Percentiles rank a stretch among this genome's conserved stretches.
These are phyloP conservation scores for Russula foetens DNA, from an alignment of 768 basidiomycete species.

Conservation along the genomic window DNA sequence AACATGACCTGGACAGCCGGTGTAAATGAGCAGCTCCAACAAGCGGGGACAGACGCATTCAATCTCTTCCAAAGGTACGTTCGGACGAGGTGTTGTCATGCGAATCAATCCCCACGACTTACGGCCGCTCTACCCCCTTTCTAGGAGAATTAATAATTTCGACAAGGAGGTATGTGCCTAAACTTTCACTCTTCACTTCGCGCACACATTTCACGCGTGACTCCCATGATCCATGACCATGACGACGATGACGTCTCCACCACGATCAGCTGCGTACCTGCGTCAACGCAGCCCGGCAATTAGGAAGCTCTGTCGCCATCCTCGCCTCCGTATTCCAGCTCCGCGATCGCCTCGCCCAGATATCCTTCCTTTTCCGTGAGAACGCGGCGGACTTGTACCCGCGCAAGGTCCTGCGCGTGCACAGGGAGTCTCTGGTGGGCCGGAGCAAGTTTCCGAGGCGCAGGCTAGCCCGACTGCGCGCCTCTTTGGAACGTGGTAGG, in stretches of 20 bases:
- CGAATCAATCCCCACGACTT: conserved; percentile 1
- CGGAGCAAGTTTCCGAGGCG: conserved; percentile 29
- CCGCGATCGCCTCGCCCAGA: conserved; percentile 57
- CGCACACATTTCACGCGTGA: too few species aligned
- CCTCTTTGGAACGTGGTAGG: conserved; percentile 36
- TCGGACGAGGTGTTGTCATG: conserved; percentile 11
- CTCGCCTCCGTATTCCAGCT: conserved; percentile 67
- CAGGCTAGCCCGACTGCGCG: conserved; percentile 27
- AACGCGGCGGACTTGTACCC: conserved; percentile 72
- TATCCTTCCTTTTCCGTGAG: conserved; percentile 64
- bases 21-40: conserved; percentile 62
- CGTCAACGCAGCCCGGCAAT: conserved; percentile 68
- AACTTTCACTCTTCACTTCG: conserved; percentile 5
- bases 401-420: conserved; percentile 45
- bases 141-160: conserved; percentile 49
- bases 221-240: too few species aligned
- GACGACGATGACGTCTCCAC: neutral
- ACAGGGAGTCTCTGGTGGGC: conserved; percentile 32
- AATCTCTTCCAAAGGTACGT: conserved; percentile 51
- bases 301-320: conserved; percentile 71
- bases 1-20: conserved; percentile 34
- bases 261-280: conserved; percentile 69
- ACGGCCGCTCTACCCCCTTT: neutral
- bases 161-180: conserved; percentile 48
- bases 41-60: conserved; percentile 57